These are phyloP conservation scores for Paraconiothyrium brasiliense DNA, from an alignment of 2,329 filamentous ascomycete genomes.

Conservation along the genomic window DNA sequence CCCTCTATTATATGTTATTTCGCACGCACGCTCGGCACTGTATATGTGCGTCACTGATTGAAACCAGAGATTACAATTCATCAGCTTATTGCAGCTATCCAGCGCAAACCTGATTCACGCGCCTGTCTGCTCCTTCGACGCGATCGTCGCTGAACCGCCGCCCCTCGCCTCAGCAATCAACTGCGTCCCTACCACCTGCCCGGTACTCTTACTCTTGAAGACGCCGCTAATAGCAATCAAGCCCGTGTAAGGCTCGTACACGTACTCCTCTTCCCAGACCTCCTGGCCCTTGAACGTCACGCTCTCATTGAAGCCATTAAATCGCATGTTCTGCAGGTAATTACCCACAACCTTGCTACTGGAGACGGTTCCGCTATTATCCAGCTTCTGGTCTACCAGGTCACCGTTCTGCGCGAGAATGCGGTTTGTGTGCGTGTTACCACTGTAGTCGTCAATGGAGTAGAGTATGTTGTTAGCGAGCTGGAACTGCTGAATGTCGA, in stretches of 20 bases:
- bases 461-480: conserved; percentile 68
- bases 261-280: conserved; percentile 63
- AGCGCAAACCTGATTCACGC: conserved; percentile 8
- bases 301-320: conserved; percentile 60
- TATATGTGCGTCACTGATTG: background rate
- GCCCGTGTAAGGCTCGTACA: conserved; percentile 62
- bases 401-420: conserved; percentile 65
- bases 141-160: conserved; percentile 63
- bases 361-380: conserved; percentile 63
- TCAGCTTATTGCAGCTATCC: background rate
- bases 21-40: background rate
- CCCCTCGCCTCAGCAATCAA: conserved; percentile 63
- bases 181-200: conserved; percentile 61
- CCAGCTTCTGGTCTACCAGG: conserved; percentile 63
- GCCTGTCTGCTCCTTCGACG: conserved; percentile 35
- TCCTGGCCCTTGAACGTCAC: conserved; percentile 53
- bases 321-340: conserved; percentile 63
- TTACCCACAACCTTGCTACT: conserved; percentile 57
- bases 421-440: conserved; percentile 63
- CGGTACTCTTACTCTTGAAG: conserved; percentile 59
- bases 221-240: conserved; percentile 56
- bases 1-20: background rate
- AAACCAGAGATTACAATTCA: conserved; percentile 13
- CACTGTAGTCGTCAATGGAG: conserved; percentile 68
- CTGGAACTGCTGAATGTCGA: conserved; percentile 55